These are phyloP conservation scores for Fusarium sp. DNA, from an alignment of 2,329 filamentous ascomycete genomes.

Conservation along the genomic window DNA sequence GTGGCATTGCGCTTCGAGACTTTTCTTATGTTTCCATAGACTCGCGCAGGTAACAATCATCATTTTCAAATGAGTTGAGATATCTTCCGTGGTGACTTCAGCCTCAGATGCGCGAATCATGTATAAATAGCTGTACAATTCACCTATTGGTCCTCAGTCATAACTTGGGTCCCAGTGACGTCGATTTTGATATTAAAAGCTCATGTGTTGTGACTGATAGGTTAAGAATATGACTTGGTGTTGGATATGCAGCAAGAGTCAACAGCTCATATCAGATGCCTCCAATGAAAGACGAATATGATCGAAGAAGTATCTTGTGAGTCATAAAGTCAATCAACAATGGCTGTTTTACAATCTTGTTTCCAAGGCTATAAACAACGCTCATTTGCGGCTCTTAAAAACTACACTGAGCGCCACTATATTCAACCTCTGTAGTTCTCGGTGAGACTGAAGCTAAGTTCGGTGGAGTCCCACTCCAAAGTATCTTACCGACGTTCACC, in stretches of 20 bases:
- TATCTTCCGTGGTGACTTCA: slow-evolving; percentile 33
- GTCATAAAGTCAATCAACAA: background rate
- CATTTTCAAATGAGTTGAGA: slow-evolving; percentile 43
- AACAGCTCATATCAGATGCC: too few species aligned
- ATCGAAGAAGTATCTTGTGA: background rate
- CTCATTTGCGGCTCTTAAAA: background rate
- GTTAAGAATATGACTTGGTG: background rate
- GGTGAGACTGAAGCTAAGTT: slow-evolving; percentile 7
- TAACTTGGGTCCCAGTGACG: background rate
- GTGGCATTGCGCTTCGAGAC: slow-evolving; percentile 47
- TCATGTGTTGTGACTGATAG: background rate
- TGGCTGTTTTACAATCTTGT: too few species aligned
- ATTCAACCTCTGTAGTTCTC: background rate
- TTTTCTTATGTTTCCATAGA: slow-evolving; percentile 49
- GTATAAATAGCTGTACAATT: slow-evolving; percentile 46
- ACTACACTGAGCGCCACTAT: background rate
- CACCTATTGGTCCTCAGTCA: slow-evolving; percentile 18
- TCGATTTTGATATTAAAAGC: background rate
- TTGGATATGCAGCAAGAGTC: background rate
- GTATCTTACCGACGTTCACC: slow-evolving; percentile 42
- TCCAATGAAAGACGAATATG: background rate
- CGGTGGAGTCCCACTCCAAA: slow-evolving; percentile 22
- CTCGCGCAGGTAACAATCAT: slow-evolving; percentile 51
- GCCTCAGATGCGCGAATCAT: slow-evolving; percentile 29
- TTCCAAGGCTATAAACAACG: background rate